Evolutionary conservation across 176 grass and related monocot genomes (phyloP).

Genomic region (Raddia guianensis): DNA sequence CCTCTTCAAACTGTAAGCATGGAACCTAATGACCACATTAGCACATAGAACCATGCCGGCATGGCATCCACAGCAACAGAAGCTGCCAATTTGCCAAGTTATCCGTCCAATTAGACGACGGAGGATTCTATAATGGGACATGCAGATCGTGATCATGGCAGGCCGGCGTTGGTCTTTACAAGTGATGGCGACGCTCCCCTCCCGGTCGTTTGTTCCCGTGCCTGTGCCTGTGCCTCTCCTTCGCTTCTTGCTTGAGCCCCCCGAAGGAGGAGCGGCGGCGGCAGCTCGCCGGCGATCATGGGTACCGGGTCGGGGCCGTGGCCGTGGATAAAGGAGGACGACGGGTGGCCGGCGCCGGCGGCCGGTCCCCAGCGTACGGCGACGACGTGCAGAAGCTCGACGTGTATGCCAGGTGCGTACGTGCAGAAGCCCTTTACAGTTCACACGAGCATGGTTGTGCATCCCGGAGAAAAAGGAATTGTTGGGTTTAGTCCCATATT

Average conservation of each 20-base stretch:
- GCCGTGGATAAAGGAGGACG: background rate
- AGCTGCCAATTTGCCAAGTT: background rate
- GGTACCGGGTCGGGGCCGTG: constrained; percentile 16
- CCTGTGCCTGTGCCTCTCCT: constrained; percentile 17
- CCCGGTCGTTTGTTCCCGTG: background rate
- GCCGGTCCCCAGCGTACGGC: background rate
- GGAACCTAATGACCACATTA: background rate
- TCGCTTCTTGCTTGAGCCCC: background rate
- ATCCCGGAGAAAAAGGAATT: too few relatives aligned
- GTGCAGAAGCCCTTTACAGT: too few relatives aligned
- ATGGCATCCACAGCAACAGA: background rate
- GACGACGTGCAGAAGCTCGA: constrained; percentile 20
- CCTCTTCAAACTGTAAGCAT: background rate
- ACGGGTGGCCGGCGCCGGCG: background rate
- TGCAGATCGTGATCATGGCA: background rate
- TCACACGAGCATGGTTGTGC: too few relatives aligned
- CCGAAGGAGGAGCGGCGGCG: background rate
- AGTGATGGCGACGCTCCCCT: background rate
- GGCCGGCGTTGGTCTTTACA: background rate
- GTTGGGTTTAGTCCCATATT: too few relatives aligned
- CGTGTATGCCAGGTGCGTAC: constrained; percentile 17
- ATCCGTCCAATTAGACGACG: constrained; percentile 22
- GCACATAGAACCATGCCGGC: too few relatives aligned
- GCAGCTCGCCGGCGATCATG: background rate
- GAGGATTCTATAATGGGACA: background rate